Percentiles rank a stretch among this genome's conserved stretches.
phyloP scores from a whole-genome alignment of 1,139 yeast species.

The Debaryomyces nepalensis region DNA sequence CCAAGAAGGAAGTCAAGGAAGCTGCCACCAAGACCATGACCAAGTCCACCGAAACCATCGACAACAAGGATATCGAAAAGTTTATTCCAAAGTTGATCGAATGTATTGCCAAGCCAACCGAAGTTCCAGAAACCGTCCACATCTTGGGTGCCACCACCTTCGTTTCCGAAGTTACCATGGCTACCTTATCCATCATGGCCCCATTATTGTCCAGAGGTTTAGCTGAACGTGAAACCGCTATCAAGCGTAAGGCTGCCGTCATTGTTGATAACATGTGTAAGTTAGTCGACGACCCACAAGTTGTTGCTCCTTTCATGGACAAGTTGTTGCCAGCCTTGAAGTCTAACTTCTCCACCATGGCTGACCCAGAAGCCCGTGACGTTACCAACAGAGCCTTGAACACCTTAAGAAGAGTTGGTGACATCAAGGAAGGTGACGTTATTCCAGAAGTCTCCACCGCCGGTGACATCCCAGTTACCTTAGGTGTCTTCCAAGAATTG shows the following conservation, averaged over 20 bases:
- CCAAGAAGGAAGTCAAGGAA: slow-evolving; percentile 96
- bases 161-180: slow-evolving; percentile 99
- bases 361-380: slow-evolving; percentile 99
- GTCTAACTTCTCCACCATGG: slow-evolving; percentile 92
- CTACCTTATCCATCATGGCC: slow-evolving; percentile 98
- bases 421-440: slow-evolving; percentile 83
- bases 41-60: slow-evolving; percentile 95
- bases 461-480: slow-evolving; percentile 91
- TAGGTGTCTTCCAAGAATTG: slow-evolving; percentile 77
- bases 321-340: slow-evolving; percentile 95
- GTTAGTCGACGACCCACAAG: slow-evolving; percentile 99
- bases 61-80: slow-evolving; percentile 99
- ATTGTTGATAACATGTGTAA: slow-evolving; percentile 99
- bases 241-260: slow-evolving; percentile 99
- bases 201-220: slow-evolving; percentile 99
- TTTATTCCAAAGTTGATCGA: slow-evolving; percentile 96
- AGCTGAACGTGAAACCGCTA: slow-evolving; percentile 98
- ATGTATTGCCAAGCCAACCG: slow-evolving; percentile 95
- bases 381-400: slow-evolving; percentile 95
- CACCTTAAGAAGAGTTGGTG: slow-evolving; percentile 99
- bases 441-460: slow-evolving; percentile 98
- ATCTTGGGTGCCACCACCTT: slow-evolving; percentile 99
- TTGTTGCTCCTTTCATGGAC: slow-evolving; percentile 98
- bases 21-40: slow-evolving; percentile 96
- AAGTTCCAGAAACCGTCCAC: slow-evolving; percentile 99